phyloP scores from a whole-genome alignment of 83 land plant genomes.

The Larix sibirica region DNA sequence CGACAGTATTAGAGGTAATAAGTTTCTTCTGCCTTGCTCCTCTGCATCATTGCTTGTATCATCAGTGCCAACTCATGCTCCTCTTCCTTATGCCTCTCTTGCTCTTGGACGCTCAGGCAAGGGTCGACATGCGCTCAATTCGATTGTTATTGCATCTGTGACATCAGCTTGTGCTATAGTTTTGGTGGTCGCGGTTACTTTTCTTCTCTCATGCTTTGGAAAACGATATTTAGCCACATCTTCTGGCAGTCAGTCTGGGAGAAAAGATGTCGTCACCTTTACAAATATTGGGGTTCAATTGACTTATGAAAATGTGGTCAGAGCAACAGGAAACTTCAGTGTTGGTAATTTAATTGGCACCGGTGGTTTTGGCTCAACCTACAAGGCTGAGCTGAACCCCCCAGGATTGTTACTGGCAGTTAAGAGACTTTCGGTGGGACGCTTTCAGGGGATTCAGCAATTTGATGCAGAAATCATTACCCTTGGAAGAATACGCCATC shows the following conservation, averaged over 20 bases:
- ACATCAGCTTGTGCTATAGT: constrained; percentile 65
- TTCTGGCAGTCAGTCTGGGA: constrained; percentile 16
- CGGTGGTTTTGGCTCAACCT: constrained; percentile 80
- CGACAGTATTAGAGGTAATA: constrained; percentile 6
- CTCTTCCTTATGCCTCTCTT: not conserved
- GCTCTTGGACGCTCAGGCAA: not conserved
- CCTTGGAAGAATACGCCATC: constrained; percentile 61
- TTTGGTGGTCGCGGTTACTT: constrained; percentile 45
- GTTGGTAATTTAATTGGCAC: constrained; percentile 64
- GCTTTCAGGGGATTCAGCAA: constrained; percentile 68
- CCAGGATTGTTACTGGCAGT: constrained; percentile 57
- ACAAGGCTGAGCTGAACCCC: constrained; percentile 67
- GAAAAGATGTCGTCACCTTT: constrained; percentile 55
- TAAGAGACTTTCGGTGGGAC: constrained; percentile 57
- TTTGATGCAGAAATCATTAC: constrained; percentile 67
- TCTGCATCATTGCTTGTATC: not conserved
- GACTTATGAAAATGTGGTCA: constrained; percentile 54
- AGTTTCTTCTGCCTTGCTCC: constrained; percentile 10
- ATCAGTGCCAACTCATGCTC: not conserved
- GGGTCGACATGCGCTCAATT: constrained; percentile 23
- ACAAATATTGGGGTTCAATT: constrained; percentile 49
- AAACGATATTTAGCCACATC: constrained; percentile 41
- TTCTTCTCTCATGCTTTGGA: constrained; percentile 41
- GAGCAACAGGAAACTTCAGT: constrained; percentile 62
- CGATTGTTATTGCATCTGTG: constrained; percentile 72